Conservation (phyloP, 73 alveolate species). For the Paramecium primaurelia region DNA sequence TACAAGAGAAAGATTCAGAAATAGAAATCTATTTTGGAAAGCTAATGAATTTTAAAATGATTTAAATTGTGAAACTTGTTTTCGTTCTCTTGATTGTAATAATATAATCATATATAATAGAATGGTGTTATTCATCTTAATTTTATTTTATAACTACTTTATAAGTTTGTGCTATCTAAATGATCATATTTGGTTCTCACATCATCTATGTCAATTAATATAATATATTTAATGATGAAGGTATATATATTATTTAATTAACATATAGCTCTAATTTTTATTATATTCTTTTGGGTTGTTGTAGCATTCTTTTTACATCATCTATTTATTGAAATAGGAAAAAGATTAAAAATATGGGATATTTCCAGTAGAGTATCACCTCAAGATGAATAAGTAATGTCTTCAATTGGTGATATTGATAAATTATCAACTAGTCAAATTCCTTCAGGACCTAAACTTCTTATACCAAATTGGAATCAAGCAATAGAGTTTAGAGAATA, state of each 20-base stretch:
- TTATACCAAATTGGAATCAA: not conserved
- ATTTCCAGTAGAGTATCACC: not conserved
- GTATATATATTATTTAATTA: not conserved
- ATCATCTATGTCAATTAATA: not conserved
- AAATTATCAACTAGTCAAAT: not conserved
- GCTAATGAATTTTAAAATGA: not conserved
- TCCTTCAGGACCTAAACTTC: not conserved
- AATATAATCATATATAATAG: not conserved
- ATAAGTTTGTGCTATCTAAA: not conserved
- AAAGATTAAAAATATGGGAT: conserved; percentile 3
- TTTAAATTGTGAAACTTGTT: not conserved
- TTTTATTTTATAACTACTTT: not conserved
- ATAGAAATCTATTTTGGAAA: conserved; percentile 7
- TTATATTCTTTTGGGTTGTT: conserved; percentile 31
- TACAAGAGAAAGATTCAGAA: conserved; percentile 22
- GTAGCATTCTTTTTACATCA: not conserved
- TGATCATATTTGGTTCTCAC: not conserved
- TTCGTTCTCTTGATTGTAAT: not conserved
- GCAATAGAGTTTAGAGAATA: not conserved
- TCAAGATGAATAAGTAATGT: conserved; percentile 9
- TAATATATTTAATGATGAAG: conserved; percentile 7
- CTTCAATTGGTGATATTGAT: not conserved
- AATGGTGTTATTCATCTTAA: conserved; percentile 48
- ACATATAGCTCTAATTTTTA: not conserved
- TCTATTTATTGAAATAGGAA: not conserved